Percentiles rank a stretch among this genome's conserved stretches.
Evolutionary conservation across 2,329 filamentous ascomycete genomes (phyloP).

Genomic region (Epichloe gansuensis): DNA sequence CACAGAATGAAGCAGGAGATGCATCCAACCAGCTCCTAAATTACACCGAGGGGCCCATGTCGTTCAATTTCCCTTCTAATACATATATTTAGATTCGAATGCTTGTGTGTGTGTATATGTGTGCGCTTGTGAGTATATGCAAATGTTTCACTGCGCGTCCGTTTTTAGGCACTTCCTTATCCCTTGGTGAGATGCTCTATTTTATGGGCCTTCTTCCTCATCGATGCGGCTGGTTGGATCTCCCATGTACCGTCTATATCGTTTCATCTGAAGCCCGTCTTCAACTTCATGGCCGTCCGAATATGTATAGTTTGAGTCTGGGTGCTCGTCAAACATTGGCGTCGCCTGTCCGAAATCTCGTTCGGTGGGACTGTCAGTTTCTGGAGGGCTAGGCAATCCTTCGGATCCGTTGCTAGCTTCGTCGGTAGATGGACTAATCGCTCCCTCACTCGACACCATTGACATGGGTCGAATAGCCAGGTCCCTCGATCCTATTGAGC

Average conservation of each 20-base stretch:
- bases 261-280: conserved; percentile 23
- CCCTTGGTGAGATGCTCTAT: background rate
- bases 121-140: background rate
- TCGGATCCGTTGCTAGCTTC: conserved; percentile 20
- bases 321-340: conserved; percentile 13
- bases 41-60: background rate
- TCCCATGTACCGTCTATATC: conserved; percentile 22
- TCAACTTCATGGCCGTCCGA: conserved; percentile 19
- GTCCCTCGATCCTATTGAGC: conserved; percentile 5
- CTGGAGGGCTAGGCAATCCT: conserved; percentile 25
- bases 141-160: background rate
- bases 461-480: conserved; percentile 7
- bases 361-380: conserved; percentile 22
- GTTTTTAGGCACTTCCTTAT: background rate
- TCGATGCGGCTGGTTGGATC: conserved; percentile 24
- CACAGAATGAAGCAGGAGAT: background rate
- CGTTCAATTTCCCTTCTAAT: background rate
- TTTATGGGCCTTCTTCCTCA: conserved; percentile 20
- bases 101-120: background rate
- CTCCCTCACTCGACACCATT: conserved; percentile 21
- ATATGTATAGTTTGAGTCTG: conserved; percentile 20
- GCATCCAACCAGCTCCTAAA: background rate
- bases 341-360: conserved; percentile 14
- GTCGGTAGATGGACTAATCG: conserved; percentile 24
- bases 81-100: background rate